phyloP scores from a whole-genome alignment of 306 rosid species.

The Morella rubra region DNA sequence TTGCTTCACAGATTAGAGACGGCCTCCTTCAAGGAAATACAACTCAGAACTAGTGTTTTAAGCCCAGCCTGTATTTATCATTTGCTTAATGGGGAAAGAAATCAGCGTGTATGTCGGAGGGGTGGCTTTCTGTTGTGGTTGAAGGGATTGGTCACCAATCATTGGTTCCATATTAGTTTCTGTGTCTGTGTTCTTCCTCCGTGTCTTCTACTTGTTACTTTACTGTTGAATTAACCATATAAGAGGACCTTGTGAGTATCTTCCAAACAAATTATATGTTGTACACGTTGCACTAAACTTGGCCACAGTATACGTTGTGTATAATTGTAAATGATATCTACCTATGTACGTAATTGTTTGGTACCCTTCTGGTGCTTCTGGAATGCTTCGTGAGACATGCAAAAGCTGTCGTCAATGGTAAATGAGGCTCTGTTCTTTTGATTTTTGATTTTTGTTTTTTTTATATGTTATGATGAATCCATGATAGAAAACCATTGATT shows the following conservation, averaged over 20 bases:
- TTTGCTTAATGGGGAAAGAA: too few relatives aligned
- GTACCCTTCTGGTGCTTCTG: too few relatives aligned
- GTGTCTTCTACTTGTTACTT: background rate
- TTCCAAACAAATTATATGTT: background rate
- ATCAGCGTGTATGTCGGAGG: background rate
- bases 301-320: background rate
- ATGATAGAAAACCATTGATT: too few relatives aligned
- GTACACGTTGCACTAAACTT: background rate
- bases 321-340: background rate
- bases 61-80: background rate
- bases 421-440: too few relatives aligned
- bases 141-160: too few relatives aligned
- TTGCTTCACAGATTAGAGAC: constrained; percentile 50
- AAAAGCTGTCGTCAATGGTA: too few relatives aligned
- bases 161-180: background rate
- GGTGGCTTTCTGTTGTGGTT: background rate
- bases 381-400: too few relatives aligned
- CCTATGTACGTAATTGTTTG: too few relatives aligned
- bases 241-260: background rate
- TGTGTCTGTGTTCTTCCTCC: background rate
- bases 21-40: constrained; percentile 50
- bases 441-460: too few relatives aligned
- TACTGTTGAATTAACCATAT: background rate
- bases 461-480: too few relatives aligned
- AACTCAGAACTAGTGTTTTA: background rate